These are phyloP conservation scores for Hypoxylon trugodes DNA, from an alignment of 495 filamentous ascomycete species.

Conservation along the genomic window DNA sequence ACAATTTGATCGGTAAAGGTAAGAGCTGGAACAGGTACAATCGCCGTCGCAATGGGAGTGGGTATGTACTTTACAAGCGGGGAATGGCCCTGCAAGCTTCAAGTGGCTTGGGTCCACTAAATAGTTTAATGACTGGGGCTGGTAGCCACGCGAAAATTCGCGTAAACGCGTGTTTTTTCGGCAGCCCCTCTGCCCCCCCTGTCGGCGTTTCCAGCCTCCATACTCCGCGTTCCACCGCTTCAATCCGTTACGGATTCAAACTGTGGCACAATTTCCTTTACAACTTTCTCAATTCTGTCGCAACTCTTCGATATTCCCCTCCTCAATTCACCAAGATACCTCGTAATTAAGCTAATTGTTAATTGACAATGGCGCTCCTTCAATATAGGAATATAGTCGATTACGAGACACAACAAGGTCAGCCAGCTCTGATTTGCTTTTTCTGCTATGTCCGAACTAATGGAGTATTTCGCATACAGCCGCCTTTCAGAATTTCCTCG, in stretches of 20 bases:
- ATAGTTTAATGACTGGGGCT: constrained; percentile 41
- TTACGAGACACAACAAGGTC: constrained; percentile 84
- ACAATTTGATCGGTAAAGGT: neutral
- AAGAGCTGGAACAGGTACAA: constrained; percentile 3
- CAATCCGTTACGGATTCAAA: neutral
- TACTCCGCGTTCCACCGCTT: neutral
- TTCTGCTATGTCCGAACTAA: constrained; percentile 23
- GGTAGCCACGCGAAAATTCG: constrained; percentile 43
- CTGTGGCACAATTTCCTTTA: constrained; percentile 25
- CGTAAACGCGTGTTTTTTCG: constrained; percentile 34
- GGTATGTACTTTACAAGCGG: neutral
- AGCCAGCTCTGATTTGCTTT: constrained; percentile 30
- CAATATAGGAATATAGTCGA: constrained; percentile 78
- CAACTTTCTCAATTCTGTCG: constrained; percentile 30
- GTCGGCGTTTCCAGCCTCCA: constrained; percentile 42
- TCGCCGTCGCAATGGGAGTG: neutral
- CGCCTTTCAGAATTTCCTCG: constrained; percentile 88
- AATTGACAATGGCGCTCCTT: constrained; percentile 75
- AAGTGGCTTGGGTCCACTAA: neutral
- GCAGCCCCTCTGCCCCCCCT: neutral
- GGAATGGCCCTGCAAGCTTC: neutral
- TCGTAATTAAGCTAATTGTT: constrained; percentile 13
- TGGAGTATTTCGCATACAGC: constrained; percentile 52
- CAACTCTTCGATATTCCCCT: constrained; percentile 30
- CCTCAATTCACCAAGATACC: constrained; percentile 3